Evolutionary conservation across 2,329 filamentous ascomycete genomes (phyloP).

Genomic region (Ceratocystiopsis minuta): DNA sequence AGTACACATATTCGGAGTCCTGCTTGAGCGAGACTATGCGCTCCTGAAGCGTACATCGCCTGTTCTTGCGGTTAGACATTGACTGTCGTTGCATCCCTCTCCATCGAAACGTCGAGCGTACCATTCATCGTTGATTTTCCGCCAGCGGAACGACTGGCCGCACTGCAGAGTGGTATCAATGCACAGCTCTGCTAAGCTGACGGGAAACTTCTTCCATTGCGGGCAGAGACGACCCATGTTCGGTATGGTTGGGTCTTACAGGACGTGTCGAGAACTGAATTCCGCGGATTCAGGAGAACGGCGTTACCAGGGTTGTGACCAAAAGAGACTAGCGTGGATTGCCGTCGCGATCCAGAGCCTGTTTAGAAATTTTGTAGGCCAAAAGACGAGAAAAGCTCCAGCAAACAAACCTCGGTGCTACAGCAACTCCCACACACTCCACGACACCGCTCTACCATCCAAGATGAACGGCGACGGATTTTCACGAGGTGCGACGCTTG

Average conservation of each 20-base stretch:
- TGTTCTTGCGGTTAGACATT: constrained; percentile 14
- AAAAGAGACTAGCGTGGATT: too few relatives aligned
- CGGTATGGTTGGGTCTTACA: neutral
- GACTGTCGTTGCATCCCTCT: neutral
- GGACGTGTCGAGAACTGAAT: neutral
- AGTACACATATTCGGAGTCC: constrained; percentile 61
- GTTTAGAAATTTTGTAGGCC: too few relatives aligned
- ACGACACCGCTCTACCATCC: neutral
- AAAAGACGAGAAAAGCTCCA: constrained; percentile 1
- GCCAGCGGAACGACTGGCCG: constrained; percentile 94
- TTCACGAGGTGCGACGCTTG: constrained; percentile 4
- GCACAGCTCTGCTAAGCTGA: constrained; percentile 70
- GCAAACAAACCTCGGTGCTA: neutral
- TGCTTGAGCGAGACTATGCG: constrained; percentile 74
- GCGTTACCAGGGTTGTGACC: too few relatives aligned
- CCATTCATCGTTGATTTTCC: constrained; percentile 74
- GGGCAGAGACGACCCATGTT: neutral
- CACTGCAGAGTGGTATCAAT: constrained; percentile 89
- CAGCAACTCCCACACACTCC: neutral
- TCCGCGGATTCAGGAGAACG: too few relatives aligned
- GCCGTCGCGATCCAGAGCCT: too few relatives aligned
- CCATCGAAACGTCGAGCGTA: constrained; percentile 13
- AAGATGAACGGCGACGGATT: constrained; percentile 9
- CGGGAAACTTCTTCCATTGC: constrained; percentile 75
- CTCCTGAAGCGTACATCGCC: constrained; percentile 70